A percentile compares a stretch with the other conserved stretches of the same genome.
These are phyloP conservation scores for Xerocomus amazonicus DNA, from an alignment of 1,284 basidiomycete genomes.

Conservation along the genomic window DNA sequence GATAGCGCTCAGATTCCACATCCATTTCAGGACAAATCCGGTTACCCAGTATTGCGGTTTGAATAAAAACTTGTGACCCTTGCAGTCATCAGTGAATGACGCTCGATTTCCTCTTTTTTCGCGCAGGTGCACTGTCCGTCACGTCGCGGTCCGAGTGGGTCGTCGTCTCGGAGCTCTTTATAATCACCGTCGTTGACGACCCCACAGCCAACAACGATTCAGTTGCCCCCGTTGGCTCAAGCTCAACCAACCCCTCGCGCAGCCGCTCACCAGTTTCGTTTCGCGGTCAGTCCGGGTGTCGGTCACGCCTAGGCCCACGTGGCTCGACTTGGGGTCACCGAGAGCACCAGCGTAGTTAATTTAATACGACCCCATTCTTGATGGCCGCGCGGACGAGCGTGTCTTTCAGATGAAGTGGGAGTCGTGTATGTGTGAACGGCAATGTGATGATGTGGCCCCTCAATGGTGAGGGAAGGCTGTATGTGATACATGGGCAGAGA, in stretches of 20 bases:
- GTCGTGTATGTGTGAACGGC: slow-evolving; percentile 73
- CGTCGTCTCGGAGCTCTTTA: slow-evolving; percentile 38
- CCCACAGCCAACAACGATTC: slow-evolving; percentile 69
- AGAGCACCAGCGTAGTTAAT: slow-evolving; percentile 72
- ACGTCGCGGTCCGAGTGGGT: too few relatives aligned
- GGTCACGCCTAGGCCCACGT: slow-evolving; percentile 45
- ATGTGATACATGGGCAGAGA: slow-evolving; percentile 77
- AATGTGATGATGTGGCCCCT: slow-evolving; percentile 81
- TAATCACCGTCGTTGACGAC: slow-evolving; percentile 55
- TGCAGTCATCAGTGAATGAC: too few relatives aligned
- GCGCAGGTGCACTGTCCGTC: too few relatives aligned
- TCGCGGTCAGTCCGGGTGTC: slow-evolving; percentile 52
- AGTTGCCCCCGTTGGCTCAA: slow-evolving; percentile 74
- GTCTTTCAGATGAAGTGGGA: slow-evolving; percentile 80
- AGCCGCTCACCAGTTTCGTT: slow-evolving; percentile 82
- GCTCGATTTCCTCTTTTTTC: too few relatives aligned
- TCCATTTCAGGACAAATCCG: too few relatives aligned
- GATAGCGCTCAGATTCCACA: too few relatives aligned
- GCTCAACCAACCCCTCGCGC: slow-evolving; percentile 74
- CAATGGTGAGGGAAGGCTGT: slow-evolving; percentile 70
- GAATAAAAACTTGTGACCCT: too few relatives aligned
- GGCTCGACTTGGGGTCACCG: slow-evolving; percentile 47
- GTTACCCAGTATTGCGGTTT: too few relatives aligned
- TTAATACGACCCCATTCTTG: slow-evolving; percentile 82
- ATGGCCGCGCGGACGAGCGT: slow-evolving; percentile 78